phyloP scores from a whole-genome alignment of 768 basidiomycete species.

The Candolleomyces eurysporus region DNA sequence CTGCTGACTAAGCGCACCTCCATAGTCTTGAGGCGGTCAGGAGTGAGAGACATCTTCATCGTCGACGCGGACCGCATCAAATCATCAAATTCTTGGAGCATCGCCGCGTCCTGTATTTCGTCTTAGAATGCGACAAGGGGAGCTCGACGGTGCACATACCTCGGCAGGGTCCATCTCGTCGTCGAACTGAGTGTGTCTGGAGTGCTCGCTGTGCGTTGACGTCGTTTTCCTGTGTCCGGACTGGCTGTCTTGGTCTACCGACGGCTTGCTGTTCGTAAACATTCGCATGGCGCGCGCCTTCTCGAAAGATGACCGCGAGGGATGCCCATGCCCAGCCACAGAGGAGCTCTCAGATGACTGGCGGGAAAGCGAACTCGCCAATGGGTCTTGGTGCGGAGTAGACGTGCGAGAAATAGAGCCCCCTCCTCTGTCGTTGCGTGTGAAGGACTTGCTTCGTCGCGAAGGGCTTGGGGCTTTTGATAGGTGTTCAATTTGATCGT shows the following conservation, averaged over 20 bases:
- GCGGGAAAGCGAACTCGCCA: conserved; percentile 31
- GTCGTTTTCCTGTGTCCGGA: conserved; percentile 50
- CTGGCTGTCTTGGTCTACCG: conserved; percentile 39
- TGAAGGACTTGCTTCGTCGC: conserved; percentile 68
- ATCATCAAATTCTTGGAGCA: conserved; percentile 86
- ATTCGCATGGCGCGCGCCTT: conserved; percentile 62
- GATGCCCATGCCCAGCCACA: conserved; percentile 14
- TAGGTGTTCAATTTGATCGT: conserved; percentile 73
- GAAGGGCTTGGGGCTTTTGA: conserved; percentile 51
- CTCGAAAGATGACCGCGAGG: conserved; percentile 59
- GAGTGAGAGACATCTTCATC: conserved; percentile 94
- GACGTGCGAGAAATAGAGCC: conserved; percentile 41
- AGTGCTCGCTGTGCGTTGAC: conserved; percentile 53
- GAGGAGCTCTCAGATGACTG: conserved; percentile 38
- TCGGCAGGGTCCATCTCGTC: conserved; percentile 31
- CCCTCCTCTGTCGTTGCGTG: conserved; percentile 48
- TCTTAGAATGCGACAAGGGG: conserved; percentile 12
- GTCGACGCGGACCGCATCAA: conserved; percentile 87
- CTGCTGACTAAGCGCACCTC: conserved; percentile 63
- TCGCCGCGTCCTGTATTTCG: conserved; percentile 46
- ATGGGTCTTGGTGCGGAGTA: conserved; percentile 45
- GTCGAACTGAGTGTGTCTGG: conserved; percentile 34
- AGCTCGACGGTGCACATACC: conserved; percentile 23
- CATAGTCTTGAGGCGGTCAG: conserved; percentile 89
- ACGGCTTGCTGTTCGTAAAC: conserved; percentile 41